Evolutionary conservation across 2,329 filamentous ascomycete species (phyloP).

Genomic region (Periconia sp.): DNA sequence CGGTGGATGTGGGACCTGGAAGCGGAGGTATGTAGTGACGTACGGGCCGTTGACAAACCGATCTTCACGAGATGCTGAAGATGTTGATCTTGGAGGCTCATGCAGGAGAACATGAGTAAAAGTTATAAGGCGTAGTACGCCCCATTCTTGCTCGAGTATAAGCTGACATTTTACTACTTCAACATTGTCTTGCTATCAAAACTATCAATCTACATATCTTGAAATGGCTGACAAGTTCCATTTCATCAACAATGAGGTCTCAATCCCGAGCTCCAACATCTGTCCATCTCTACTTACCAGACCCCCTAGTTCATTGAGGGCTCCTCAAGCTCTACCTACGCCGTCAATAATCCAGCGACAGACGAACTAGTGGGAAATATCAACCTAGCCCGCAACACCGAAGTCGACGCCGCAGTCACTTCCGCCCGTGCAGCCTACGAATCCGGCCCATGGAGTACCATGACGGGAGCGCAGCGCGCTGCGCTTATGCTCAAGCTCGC

Average conservation of each 20-base stretch:
- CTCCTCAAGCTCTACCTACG: constrained; percentile 25
- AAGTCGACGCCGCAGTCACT: constrained; percentile 35
- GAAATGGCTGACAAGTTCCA: constrained; percentile 24
- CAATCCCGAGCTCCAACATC: too few species aligned
- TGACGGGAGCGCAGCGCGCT: constrained; percentile 28
- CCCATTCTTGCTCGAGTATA: too few species aligned
- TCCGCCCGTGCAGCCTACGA: constrained; percentile 30
- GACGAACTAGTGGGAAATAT: constrained; percentile 29
- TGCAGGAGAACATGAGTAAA: too few species aligned
- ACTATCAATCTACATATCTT: not conserved
- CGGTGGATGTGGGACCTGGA: too few species aligned
- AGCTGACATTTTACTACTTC: not conserved
- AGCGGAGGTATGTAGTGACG: too few species aligned
- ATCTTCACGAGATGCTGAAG: too few species aligned
- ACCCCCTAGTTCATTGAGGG: constrained; percentile 26
- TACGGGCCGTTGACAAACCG: too few species aligned
- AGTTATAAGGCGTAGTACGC: too few species aligned
- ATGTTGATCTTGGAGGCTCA: too few species aligned
- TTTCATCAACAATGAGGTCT: constrained; percentile 38
- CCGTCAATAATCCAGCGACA: constrained; percentile 32
- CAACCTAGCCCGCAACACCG: constrained; percentile 24
- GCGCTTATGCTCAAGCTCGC: constrained; percentile 30
- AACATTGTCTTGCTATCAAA: too few species aligned
- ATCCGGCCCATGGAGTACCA: constrained; percentile 22
- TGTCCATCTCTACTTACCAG: too few species aligned